phyloP scores from a whole-genome alignment of 805 yeast species.

The Wickerhamomyces alni region DNA sequence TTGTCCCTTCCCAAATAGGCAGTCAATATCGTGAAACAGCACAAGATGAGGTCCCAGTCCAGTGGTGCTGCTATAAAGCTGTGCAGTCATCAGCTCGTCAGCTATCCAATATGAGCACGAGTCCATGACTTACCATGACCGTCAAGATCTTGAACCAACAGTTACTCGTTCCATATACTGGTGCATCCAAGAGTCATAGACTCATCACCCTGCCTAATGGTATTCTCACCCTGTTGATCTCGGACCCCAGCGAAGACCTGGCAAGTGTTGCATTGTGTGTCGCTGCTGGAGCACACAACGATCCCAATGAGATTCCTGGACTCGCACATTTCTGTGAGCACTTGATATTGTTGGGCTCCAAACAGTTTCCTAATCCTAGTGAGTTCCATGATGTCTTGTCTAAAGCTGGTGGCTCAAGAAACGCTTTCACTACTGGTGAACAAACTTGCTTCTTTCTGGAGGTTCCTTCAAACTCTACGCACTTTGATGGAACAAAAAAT shows the following conservation, averaged over 20 bases:
- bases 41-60: too few relatives aligned
- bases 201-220: constrained; percentile 60
- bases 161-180: constrained; percentile 29
- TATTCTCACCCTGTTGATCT: constrained; percentile 57
- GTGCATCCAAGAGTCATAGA: constrained; percentile 35
- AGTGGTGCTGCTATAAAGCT: too few relatives aligned
- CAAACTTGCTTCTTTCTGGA: constrained; percentile 60
- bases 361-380: constrained; percentile 43
- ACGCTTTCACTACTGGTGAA: constrained; percentile 68
- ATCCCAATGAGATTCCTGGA: constrained; percentile 67
- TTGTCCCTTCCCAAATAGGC: neutral
- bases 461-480: constrained; percentile 38
- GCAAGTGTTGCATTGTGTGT: constrained; percentile 73
- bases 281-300: constrained; percentile 75
- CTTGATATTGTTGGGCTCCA: constrained; percentile 52
- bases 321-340: constrained; percentile 91
- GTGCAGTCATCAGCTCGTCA: too few relatives aligned
- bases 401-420: constrained; percentile 48
- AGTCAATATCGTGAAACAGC: neutral
- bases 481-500: constrained; percentile 10
- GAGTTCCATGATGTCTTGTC: constrained; percentile 38
- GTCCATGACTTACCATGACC: neutral
- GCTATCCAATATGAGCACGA: too few relatives aligned
- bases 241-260: constrained; percentile 61
- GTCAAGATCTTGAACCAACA: constrained; percentile 9